A percentile compares a stretch with the other conserved stretches of the same genome.
These are phyloP conservation scores for Blastobotrys aristatus DNA, from an alignment of 1,139 yeast species.

Conservation along the genomic window DNA sequence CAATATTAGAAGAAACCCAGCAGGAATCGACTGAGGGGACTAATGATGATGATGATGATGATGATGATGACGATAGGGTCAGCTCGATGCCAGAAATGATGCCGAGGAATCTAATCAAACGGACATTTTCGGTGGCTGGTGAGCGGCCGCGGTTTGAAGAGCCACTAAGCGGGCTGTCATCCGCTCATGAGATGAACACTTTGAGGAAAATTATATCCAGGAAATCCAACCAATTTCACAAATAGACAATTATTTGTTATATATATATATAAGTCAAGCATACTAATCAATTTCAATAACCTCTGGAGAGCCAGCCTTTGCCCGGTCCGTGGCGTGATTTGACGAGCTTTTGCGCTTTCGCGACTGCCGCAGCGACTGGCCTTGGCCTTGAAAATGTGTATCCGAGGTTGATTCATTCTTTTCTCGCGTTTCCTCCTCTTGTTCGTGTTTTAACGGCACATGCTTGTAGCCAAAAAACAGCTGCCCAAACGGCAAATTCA, in stretches of 20 bases:
- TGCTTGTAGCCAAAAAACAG: conserved; percentile 92
- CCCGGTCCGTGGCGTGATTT: conserved; percentile 37
- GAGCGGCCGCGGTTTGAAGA: conserved; percentile 7
- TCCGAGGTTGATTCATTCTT: conserved; percentile 21
- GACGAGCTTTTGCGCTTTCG: conserved; percentile 57
- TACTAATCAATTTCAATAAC: conserved; percentile 68
- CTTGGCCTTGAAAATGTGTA: conserved; percentile 38
- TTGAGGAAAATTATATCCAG: conserved; percentile 11
- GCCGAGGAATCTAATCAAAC: conserved; percentile 5
- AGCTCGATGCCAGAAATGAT: neutral
- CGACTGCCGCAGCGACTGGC: conserved; percentile 58
- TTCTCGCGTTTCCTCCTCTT: conserved; percentile 38
- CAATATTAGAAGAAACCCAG: conserved; percentile 25
- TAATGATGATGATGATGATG: neutral
- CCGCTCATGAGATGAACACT: too few species aligned
- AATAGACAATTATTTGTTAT: neutral
- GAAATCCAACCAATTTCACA: neutral
- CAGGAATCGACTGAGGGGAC: conserved; percentile 29
- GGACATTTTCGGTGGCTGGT: conserved; percentile 13
- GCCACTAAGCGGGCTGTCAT: neutral
- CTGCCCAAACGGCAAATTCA: conserved; percentile 75
- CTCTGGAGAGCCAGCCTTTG: conserved; percentile 46
- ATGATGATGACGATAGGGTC: conserved; percentile 6
- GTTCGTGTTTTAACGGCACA: conserved; percentile 57
- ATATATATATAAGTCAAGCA: neutral